These are phyloP conservation scores for Calonectria hongkongensis DNA, from an alignment of 2,329 filamentous ascomycete genomes.

Conservation along the genomic window DNA sequence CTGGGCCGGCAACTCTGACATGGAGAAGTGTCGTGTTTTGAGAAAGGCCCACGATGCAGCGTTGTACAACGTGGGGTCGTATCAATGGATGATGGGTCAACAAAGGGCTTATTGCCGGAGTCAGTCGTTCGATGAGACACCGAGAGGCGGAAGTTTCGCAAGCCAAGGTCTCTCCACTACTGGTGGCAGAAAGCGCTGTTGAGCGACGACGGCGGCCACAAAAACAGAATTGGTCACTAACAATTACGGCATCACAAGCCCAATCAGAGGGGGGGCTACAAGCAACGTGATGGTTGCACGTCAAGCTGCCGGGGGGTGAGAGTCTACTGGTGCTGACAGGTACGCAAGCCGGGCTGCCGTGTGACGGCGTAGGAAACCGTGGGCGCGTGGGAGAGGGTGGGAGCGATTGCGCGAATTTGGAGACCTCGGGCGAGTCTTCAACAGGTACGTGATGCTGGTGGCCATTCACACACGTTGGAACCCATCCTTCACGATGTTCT, in stretches of 20 bases:
- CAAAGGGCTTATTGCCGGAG: constrained; percentile 40
- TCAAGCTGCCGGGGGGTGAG: constrained; percentile 34
- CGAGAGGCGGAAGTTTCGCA: constrained; percentile 45
- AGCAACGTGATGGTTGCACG: constrained; percentile 53
- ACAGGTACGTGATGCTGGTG: constrained; percentile 35
- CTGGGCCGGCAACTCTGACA: constrained; percentile 40
- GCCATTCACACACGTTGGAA: constrained; percentile 43
- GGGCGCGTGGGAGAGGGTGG: constrained; percentile 32
- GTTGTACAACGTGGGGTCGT: constrained; percentile 56
- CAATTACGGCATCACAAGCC: constrained; percentile 47
- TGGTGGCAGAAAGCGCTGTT: constrained; percentile 41
- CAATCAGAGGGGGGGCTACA: constrained; percentile 50
- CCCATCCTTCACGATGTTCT: constrained; percentile 47
- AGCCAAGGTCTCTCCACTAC: constrained; percentile 44
- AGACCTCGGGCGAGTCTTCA: constrained; percentile 39
- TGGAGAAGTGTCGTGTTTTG: constrained; percentile 45
- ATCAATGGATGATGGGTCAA: constrained; percentile 53
- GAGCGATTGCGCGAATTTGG: constrained; percentile 51
- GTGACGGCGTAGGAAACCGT: constrained; percentile 30
- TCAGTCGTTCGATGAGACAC: constrained; percentile 47
- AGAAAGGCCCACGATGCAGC: constrained; percentile 51
- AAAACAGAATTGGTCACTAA: constrained; percentile 44
- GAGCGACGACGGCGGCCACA: constrained; percentile 46
- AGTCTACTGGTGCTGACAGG: constrained; percentile 38
- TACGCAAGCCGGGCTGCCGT: constrained; percentile 39